Evolutionary conservation across 352 stramenopile species (phyloP).

Genomic region (Globisporangium middletonii): DNA sequence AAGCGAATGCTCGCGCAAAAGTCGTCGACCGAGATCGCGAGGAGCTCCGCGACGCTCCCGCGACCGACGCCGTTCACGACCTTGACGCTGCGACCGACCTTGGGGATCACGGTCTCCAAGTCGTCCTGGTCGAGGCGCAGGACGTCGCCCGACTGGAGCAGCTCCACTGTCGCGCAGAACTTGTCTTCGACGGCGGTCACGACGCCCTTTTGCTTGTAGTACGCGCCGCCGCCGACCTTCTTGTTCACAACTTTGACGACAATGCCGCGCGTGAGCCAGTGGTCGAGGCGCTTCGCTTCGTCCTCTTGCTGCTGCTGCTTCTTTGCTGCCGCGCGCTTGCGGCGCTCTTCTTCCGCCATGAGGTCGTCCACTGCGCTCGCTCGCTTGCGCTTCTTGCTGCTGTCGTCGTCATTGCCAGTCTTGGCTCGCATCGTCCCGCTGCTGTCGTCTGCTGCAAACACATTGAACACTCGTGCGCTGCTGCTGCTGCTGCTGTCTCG

Average conservation of each 20-base stretch:
- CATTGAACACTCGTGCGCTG: constrained; percentile 8
- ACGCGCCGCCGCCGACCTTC: constrained; percentile 79
- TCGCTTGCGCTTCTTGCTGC: constrained; percentile 18
- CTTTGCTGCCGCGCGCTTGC: constrained; percentile 20
- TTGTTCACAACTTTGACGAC: constrained; percentile 95
- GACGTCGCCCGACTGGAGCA: constrained; percentile 78
- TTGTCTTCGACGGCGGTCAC: constrained; percentile 74
- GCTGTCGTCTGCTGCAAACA: constrained; percentile 7
- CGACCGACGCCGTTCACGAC: constrained; percentile 72
- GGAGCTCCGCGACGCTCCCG: constrained; percentile 47
- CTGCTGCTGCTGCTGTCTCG: background rate
- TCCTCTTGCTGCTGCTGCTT: constrained; percentile 36
- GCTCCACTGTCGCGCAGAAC: constrained; percentile 76
- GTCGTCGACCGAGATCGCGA: constrained; percentile 66
- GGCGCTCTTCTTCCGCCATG: constrained; percentile 54
- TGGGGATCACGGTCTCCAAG: constrained; percentile 86
- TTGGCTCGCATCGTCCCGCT: background rate
- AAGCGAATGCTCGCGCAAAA: constrained; percentile 67
- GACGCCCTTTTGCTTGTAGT: constrained; percentile 88
- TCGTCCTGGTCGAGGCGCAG: constrained; percentile 85
- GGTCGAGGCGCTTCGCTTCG: constrained; percentile 51
- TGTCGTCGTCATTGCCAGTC: constrained; percentile 7
- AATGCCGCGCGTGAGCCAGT: constrained; percentile 90
- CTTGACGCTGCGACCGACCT: constrained; percentile 57
- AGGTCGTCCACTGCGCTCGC: constrained; percentile 33